Evolutionary conservation across 2,329 filamentous ascomycete genomes (phyloP).

Genomic region (Trichocomaceae sp.): DNA sequence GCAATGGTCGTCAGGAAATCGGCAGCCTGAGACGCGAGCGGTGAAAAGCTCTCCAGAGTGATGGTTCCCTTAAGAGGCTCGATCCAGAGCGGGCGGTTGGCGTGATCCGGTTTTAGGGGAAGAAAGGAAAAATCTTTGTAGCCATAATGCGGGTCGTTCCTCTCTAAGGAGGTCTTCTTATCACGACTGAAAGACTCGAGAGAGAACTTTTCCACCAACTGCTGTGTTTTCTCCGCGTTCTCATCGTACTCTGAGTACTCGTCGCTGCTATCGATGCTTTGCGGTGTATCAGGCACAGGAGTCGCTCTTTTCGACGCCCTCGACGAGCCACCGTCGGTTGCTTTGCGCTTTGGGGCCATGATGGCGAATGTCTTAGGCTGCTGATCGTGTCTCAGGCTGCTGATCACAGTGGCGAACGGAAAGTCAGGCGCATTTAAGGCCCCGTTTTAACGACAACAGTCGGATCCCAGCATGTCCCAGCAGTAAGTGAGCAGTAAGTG

Average conservation of each 20-base stretch:
- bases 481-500: too few species aligned
- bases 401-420: constrained; percentile 5
- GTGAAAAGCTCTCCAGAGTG: constrained; percentile 89
- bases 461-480: constrained; percentile 9
- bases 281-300: constrained; percentile 38
- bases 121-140: constrained; percentile 76
- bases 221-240: constrained; percentile 43
- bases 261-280: constrained; percentile 47
- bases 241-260: constrained; percentile 51
- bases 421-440: neutral
- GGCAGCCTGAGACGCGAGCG: constrained; percentile 76
- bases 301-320: constrained; percentile 45
- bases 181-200: constrained; percentile 46
- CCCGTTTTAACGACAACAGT: constrained; percentile 2
- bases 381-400: constrained; percentile 1
- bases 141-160: constrained; percentile 51
- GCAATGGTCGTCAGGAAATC: constrained; percentile 95
- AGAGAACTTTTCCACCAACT: constrained; percentile 49
- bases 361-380: neutral
- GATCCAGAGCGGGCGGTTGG: constrained; percentile 87
- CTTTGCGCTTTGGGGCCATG: constrained; percentile 61
- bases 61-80: constrained; percentile 80
- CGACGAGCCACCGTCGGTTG: constrained; percentile 33
- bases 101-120: constrained; percentile 77
- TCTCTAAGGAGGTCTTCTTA: constrained; percentile 34